phyloP scores from a whole-genome alignment of 129 eudicot genomes.

The Flaveria sonorensis region DNA sequence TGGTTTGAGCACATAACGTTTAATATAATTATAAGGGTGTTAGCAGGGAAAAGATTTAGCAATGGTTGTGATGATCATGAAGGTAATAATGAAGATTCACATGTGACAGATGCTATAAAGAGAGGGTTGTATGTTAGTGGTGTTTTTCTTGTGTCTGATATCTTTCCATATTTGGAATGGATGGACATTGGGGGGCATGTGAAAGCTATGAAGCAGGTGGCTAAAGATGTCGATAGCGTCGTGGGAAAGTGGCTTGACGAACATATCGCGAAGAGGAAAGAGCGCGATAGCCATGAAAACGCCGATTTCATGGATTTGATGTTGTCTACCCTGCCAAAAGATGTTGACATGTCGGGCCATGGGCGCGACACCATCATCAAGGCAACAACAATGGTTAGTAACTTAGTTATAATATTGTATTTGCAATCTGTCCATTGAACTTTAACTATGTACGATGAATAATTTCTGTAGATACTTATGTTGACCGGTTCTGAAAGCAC shows the following conservation, averaged over 20 bases:
- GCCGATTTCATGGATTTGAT: conserved; percentile 51
- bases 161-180: conserved; percentile 55
- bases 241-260: conserved; percentile 42
- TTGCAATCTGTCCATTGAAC: no score
- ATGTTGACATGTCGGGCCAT: conserved; percentile 20
- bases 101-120: conserved; percentile 38
- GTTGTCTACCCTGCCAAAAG: conserved; percentile 40
- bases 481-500: conserved; percentile 64
- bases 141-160: conserved; percentile 51
- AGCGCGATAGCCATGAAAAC: background rate
- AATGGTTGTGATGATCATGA: background rate
- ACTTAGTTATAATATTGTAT: background rate
- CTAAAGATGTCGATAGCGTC: conserved; percentile 38
- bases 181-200: conserved; percentile 58
- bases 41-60: conserved; percentile 44
- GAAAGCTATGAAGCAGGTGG: conserved; percentile 42
- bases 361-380: conserved; percentile 46
- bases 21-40: conserved; percentile 33
- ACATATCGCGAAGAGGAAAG: conserved; percentile 34
- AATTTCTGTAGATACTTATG: conserved; percentile 40
- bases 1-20: conserved; percentile 45
- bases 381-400: conserved; percentile 47
- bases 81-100: conserved; percentile 11
- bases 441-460: background rate
- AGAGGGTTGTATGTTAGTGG: conserved; percentile 47